Evolutionary conservation across 768 basidiomycete genomes (phyloP).

Genomic region (Phylloporus scabripes): DNA sequence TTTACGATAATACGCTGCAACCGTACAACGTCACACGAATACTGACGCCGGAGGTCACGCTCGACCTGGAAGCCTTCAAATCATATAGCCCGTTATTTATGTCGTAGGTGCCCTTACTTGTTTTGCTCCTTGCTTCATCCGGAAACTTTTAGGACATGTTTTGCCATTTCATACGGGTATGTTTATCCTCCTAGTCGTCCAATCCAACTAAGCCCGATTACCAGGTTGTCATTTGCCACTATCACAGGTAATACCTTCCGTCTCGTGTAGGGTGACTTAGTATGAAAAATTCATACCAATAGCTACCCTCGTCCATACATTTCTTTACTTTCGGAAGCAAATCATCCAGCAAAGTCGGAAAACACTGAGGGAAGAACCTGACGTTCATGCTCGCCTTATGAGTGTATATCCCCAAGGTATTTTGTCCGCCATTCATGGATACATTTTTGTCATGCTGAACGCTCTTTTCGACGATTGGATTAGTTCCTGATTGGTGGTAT

Average conservation of each 20-base stretch:
- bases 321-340: conserved; percentile 72
- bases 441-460: not conserved
- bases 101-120: conserved; percentile 29
- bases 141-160: conserved; percentile 13
- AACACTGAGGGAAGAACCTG: conserved; percentile 70
- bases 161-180: conserved; percentile 31
- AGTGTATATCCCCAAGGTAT: conserved; percentile 50
- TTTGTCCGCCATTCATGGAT: not conserved
- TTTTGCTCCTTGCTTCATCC: conserved; percentile 2
- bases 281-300: not conserved
- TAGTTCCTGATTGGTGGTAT: conserved; percentile 89
- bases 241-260: conserved; percentile 50
- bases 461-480: not conserved
- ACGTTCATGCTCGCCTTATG: conserved; percentile 84
- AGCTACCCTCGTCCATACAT: conserved; percentile 29
- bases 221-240: conserved; percentile 72
- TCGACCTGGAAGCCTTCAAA: conserved; percentile 49
- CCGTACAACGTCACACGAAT: conserved; percentile 57
- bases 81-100: conserved; percentile 58
- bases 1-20: conserved; percentile 55
- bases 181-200: not conserved
- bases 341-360: conserved; percentile 68
- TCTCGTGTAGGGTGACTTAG: not conserved
- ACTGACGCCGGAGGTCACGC: conserved; percentile 45
- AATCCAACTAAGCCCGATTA: conserved; percentile 39